Evolutionary conservation across 257 asterid genomes (phyloP).

Genomic region (Verbena officinalis): DNA sequence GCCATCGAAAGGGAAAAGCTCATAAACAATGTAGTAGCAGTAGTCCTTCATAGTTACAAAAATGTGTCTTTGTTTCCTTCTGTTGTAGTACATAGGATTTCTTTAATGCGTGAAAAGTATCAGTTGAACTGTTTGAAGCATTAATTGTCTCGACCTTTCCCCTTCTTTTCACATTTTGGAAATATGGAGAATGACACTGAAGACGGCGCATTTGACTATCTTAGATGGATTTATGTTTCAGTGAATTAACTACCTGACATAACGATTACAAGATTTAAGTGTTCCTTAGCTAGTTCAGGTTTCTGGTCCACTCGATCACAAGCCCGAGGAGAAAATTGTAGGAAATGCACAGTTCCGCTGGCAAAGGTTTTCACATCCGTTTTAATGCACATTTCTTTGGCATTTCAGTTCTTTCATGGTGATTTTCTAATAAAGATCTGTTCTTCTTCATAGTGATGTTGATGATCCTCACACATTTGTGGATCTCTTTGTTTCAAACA

Average conservation of each 20-base stretch:
- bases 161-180: background rate
- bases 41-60: background rate
- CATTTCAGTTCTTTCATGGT: conserved; percentile 22
- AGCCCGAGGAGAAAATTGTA: conserved; percentile 62
- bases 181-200: conserved; percentile 2
- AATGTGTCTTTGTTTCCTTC: conserved; percentile 14
- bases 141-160: background rate
- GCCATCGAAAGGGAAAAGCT: background rate
- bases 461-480: conserved; percentile 81
- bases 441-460: conserved; percentile 59
- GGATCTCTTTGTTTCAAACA: conserved; percentile 77
- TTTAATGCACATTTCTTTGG: conserved; percentile 3
- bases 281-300: conserved; percentile 79
- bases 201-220: background rate
- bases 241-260: conserved; percentile 6
- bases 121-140: conserved; percentile 19
- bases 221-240: conserved; percentile 6
- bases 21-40: conserved; percentile 4
- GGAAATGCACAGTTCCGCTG: conserved; percentile 94
- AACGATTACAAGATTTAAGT: conserved; percentile 3
- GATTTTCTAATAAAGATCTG: conserved; percentile 19
- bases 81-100: background rate
- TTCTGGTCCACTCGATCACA: conserved; percentile 72
- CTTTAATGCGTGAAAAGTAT: background rate
- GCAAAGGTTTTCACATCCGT: conserved; percentile 69